phyloP scores from a whole-genome alignment of 352 stramenopile genomes.

The Globisporangium nodosum region DNA sequence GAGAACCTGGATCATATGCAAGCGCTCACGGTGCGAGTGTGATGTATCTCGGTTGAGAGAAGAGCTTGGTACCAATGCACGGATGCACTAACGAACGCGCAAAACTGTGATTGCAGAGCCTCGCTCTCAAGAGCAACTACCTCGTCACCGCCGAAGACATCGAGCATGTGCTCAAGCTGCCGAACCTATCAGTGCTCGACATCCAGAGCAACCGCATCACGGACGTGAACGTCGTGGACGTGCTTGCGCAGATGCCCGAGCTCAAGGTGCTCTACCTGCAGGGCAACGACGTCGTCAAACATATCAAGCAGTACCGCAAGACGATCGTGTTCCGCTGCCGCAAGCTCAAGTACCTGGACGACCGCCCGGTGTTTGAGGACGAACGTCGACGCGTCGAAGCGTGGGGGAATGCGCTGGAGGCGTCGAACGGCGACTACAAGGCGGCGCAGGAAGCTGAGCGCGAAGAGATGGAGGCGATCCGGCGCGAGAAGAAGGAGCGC shows the following conservation, averaged over 20 bases:
- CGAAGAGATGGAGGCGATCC: conserved; percentile 76
- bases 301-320: conserved; percentile 85
- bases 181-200: conserved; percentile 66
- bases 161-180: conserved; percentile 55
- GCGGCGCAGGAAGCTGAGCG: conserved; percentile 79
- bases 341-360: conserved; percentile 77
- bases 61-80: background rate
- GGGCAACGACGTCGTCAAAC: conserved; percentile 83
- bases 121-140: conserved; percentile 77
- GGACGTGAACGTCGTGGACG: conserved; percentile 55
- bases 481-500: conserved; percentile 81
- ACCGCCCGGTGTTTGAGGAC: conserved; percentile 83
- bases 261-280: conserved; percentile 84
- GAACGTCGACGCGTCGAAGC: conserved; percentile 80
- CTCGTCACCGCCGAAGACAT: conserved; percentile 54
- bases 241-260: conserved; percentile 64
- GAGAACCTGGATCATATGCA: conserved; percentile 75
- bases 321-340: conserved; percentile 70
- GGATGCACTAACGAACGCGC: background rate
- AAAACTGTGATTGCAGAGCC: conserved; percentile 24
- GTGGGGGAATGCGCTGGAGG: conserved; percentile 62
- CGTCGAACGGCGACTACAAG: conserved; percentile 68
- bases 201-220: conserved; percentile 79
- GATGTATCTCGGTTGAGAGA: too few species aligned
- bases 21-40: conserved; percentile 40